Conservation (phyloP, 1,139 yeast species). For the Pneumocystis canis region DNA sequence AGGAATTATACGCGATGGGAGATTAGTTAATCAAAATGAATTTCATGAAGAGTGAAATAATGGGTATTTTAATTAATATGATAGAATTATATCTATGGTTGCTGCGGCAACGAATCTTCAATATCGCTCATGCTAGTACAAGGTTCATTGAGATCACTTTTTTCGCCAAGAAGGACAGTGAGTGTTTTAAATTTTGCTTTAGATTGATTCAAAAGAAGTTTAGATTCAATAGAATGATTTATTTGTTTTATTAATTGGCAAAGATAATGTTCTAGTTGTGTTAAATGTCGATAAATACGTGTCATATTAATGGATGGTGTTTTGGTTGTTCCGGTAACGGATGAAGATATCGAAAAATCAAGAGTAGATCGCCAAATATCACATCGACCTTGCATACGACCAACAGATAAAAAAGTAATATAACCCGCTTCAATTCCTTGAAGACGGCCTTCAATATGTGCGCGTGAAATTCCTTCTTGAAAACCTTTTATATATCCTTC, state of each 20-base stretch:
- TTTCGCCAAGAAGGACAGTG: neutral
- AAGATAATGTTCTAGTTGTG: neutral
- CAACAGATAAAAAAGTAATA: conserved; percentile 50
- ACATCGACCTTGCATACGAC: conserved; percentile 43
- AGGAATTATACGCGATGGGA: neutral
- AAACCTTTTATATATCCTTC: conserved; percentile 45
- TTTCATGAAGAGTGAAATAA: no score
- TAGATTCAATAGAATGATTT: neutral
- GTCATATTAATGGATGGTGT: neutral
- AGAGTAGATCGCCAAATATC: conserved; percentile 19
- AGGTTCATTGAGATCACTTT: neutral
- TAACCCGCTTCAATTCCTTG: conserved; percentile 70
- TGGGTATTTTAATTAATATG: no score
- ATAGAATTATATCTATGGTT: neutral
- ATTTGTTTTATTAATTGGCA: neutral
- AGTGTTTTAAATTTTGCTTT: neutral
- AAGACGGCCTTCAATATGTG: conserved; percentile 56
- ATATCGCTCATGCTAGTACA: no score
- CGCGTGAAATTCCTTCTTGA: conserved; percentile 38
- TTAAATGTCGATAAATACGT: neutral
- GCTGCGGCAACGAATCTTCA: no score
- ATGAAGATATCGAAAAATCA: neutral
- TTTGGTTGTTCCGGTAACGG: conserved; percentile 10
- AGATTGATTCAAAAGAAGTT: neutral
- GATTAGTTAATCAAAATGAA: no score